phyloP scores from a whole-genome alignment of 1,139 yeast species.

The Geotrichum restrictum region DNA sequence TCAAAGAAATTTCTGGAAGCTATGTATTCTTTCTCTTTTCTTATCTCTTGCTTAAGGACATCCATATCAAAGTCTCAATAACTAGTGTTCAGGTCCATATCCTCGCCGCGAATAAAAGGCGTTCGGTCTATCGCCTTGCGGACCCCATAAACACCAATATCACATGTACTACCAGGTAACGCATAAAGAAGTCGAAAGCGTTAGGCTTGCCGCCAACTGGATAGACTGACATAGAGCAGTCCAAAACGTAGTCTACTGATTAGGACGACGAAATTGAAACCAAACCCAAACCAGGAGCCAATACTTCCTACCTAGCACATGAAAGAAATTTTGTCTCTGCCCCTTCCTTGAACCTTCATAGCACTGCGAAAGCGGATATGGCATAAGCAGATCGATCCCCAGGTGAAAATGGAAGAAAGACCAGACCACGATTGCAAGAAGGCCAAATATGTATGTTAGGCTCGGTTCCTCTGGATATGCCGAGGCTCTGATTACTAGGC shows the following conservation, averaged over 20 bases:
- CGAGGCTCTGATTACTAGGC: no score
- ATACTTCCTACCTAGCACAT: slow-evolving; percentile 62
- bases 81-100: slow-evolving; percentile 49
- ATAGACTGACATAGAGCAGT: slow-evolving; percentile 63
- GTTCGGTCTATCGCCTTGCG: slow-evolving; percentile 50
- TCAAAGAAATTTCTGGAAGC: slow-evolving; percentile 39
- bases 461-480: no score
- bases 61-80: slow-evolving; percentile 55
- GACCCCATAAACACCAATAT: slow-evolving; percentile 47
- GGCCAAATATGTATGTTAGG: slow-evolving; percentile 56
- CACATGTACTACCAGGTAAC: slow-evolving; percentile 53
- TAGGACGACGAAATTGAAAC: slow-evolving; percentile 59
- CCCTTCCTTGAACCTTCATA: slow-evolving; percentile 59
- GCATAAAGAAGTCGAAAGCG: slow-evolving; percentile 48
- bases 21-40: slow-evolving; percentile 43
- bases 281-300: slow-evolving; percentile 68
- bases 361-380: slow-evolving; percentile 80
- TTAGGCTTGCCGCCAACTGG: slow-evolving; percentile 53
- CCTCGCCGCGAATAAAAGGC: slow-evolving; percentile 39
- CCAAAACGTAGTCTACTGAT: slow-evolving; percentile 84
- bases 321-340: slow-evolving; percentile 63
- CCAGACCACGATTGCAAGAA: slow-evolving; percentile 77
- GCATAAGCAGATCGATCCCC: slow-evolving; percentile 73
- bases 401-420: slow-evolving; percentile 72
- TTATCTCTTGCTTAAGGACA: slow-evolving; percentile 48